These are phyloP conservation scores for Rhizopus microsporus DNA, from an alignment of 371 early-diverging fungal species.

Conservation along the genomic window DNA sequence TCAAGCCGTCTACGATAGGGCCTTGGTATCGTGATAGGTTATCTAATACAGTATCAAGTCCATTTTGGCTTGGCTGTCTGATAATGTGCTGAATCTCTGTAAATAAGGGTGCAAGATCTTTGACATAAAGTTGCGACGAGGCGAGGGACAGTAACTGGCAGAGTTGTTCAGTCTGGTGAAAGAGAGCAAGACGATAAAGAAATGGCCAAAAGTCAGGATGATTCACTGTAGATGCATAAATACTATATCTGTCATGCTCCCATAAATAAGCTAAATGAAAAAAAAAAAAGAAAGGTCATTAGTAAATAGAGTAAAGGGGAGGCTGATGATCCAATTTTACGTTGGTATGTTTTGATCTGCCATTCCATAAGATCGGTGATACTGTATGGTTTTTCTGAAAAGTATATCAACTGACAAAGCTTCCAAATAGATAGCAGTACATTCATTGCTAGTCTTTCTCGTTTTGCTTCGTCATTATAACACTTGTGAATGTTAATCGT, in stretches of 20 bases:
- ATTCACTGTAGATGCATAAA: neutral
- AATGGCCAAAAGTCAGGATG: slow-evolving; percentile 18
- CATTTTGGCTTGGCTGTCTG: neutral
- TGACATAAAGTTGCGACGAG: neutral
- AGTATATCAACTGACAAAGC: slow-evolving; percentile 9
- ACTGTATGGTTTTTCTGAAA: slow-evolving; percentile 1
- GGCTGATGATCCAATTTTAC: neutral
- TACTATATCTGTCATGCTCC: slow-evolving; percentile 8
- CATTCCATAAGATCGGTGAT: slow-evolving; percentile 8
- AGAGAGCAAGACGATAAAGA: slow-evolving; percentile 5
- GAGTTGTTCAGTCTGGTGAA: slow-evolving; percentile 8
- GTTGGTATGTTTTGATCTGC: slow-evolving; percentile 10
- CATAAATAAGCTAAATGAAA: slow-evolving; percentile 3
- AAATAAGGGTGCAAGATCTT: neutral
- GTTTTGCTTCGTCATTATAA: neutral
- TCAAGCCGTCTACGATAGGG: neutral
- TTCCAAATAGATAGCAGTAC: slow-evolving; percentile 11
- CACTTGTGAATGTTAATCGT: neutral
- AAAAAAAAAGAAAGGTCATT: neutral
- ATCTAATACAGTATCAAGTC: neutral
- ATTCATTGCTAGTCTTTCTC: slow-evolving; percentile 7
- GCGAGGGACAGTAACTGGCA: slow-evolving; percentile 4
- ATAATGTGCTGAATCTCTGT: neutral
- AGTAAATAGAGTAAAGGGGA: neutral
- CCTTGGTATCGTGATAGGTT: neutral